A percentile compares a stretch with the other conserved stretches of the same genome.
Evolutionary conservation across 1,284 basidiomycete genomes (phyloP).

Genomic region (Marasmius oreades): DNA sequence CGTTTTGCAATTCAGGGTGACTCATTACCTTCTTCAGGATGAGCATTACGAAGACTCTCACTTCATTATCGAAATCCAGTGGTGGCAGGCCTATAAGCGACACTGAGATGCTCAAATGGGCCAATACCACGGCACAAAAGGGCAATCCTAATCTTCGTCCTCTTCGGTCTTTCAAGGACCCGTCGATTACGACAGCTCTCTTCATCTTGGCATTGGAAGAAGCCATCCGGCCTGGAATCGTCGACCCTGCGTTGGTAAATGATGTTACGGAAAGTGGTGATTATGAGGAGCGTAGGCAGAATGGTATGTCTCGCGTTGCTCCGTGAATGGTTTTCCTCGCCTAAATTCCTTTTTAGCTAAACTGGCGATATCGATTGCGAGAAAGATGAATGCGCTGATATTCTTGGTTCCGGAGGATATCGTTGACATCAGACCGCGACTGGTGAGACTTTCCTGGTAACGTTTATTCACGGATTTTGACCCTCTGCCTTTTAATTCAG

Average conservation of each 20-base stretch:
- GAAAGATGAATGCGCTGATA: constrained; percentile 96
- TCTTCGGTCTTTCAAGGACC: constrained; percentile 94
- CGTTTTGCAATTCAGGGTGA: neutral
- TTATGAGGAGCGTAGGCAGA: constrained; percentile 90
- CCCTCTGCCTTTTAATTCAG: constrained; percentile 28
- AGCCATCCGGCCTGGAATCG: constrained; percentile 89
- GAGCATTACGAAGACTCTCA: constrained; percentile 92
- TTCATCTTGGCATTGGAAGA: constrained; percentile 96
- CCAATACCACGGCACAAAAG: constrained; percentile 84
- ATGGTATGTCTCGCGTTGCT: constrained; percentile 58
- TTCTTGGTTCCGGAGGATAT: constrained; percentile 98
- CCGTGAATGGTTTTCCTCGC: neutral
- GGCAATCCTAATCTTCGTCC: constrained; percentile 62
- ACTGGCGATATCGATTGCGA: constrained; percentile 95
- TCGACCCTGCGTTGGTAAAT: constrained; percentile 84
- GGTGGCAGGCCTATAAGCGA: constrained; percentile 84
- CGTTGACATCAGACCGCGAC: constrained; percentile 80
- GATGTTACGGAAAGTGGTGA: constrained; percentile 60
- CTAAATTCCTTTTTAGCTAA: constrained; percentile 55
- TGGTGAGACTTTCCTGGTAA: constrained; percentile 42
- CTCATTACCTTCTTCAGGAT: constrained; percentile 40
- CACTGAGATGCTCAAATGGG: constrained; percentile 94
- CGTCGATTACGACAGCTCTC: constrained; percentile 82
- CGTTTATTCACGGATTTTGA: neutral
- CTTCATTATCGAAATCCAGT: constrained; percentile 68